Evolutionary conservation across 345 rosid species (phyloP).

Genomic region (Murraya paniculata): DNA sequence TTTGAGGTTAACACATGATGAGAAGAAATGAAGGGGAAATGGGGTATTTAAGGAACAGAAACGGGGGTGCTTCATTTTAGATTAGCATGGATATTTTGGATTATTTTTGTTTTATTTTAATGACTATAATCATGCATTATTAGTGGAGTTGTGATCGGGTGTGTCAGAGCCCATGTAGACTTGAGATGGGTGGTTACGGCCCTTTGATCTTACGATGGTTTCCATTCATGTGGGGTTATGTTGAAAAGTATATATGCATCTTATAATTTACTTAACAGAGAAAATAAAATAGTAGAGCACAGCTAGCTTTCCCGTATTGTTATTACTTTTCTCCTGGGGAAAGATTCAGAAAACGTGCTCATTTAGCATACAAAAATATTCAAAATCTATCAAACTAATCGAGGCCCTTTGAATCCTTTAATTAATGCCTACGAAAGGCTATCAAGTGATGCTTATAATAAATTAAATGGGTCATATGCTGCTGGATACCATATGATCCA

Average conservation of each 20-base stretch:
- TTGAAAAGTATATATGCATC: neutral
- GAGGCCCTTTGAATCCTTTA: neutral
- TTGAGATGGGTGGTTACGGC: neutral
- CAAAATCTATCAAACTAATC: neutral
- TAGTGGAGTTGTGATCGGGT: neutral
- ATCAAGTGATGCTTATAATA: too few species aligned
- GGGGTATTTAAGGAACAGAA: conserved; percentile 38
- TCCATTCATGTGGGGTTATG: neutral
- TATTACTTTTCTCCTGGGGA: neutral
- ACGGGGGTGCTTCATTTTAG: neutral
- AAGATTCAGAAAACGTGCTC: neutral
- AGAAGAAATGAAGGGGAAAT: conserved; percentile 18
- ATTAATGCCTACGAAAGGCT: too few species aligned
- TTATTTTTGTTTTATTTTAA: neutral
- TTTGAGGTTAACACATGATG: conserved; percentile 10
- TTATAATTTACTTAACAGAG: neutral
- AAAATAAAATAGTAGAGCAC: neutral
- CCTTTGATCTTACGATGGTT: neutral
- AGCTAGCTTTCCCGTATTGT: neutral
- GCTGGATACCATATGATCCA: neutral
- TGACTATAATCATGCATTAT: conserved; percentile 4
- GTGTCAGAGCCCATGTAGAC: neutral
- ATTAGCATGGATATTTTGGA: conserved; percentile 8
- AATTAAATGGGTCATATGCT: neutral
- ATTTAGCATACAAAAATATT: neutral